Conservation (phyloP, 805 yeast species). For the Saturnispora dispora region DNA sequence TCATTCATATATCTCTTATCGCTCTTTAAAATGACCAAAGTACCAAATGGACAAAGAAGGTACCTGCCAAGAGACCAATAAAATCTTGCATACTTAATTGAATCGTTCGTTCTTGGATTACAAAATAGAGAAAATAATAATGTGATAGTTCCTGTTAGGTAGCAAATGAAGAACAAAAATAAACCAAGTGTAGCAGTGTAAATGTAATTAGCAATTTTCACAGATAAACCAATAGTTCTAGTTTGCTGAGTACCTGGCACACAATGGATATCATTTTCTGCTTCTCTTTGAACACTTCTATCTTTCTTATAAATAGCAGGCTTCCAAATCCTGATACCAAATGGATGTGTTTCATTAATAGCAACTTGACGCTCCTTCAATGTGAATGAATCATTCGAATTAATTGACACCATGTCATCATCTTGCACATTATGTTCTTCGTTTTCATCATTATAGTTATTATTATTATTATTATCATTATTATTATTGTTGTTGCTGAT, state of each 20-base stretch:
- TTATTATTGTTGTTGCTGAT: background rate
- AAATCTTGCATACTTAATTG: conserved; percentile 53
- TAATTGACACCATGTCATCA: conserved; percentile 25
- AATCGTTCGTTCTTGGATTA: conserved; percentile 35
- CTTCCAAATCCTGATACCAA: conserved; percentile 97
- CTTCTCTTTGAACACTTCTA: conserved; percentile 84
- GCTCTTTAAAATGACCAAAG: conserved; percentile 64
- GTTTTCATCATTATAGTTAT: background rate
- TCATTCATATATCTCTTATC: conserved; percentile 78
- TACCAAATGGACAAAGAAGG: conserved; percentile 81
- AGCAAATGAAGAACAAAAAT: conserved; percentile 44
- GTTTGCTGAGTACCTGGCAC: conserved; percentile 34
- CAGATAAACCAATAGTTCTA: conserved; percentile 48
- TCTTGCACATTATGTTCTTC: background rate
- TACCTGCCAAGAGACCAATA: conserved; percentile 60
- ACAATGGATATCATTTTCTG: conserved; percentile 90
- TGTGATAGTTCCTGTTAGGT: conserved; percentile 39
- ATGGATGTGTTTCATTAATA: conserved; percentile 93
- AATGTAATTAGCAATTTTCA: conserved; percentile 54
- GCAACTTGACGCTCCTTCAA: conserved; percentile 91
- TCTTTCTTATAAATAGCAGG: conserved; percentile 92
- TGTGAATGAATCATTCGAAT: conserved; percentile 75
- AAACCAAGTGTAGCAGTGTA: conserved; percentile 76
- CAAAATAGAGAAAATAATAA: conserved; percentile 35
- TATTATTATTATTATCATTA: background rate